Evolutionary conservation across 495 filamentous ascomycete species (phyloP).

Genomic region (Tuber microsphaerosporum): DNA sequence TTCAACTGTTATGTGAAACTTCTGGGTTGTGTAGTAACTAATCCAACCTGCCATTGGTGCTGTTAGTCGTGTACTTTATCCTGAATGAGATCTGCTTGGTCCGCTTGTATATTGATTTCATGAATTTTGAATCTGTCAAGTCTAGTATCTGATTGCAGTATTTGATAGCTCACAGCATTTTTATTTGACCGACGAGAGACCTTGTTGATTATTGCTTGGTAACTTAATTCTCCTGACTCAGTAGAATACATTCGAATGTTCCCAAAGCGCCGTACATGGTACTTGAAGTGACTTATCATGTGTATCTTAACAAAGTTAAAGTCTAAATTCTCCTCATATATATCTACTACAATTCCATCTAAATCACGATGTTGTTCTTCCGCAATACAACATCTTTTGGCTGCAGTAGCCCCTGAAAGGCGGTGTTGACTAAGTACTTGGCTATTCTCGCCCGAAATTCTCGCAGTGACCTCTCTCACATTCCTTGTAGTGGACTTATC

Average conservation of each 20-base stretch:
- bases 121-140: not conserved
- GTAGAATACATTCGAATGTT: constrained; percentile 7
- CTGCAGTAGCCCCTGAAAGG: not conserved
- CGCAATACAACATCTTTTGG: no score
- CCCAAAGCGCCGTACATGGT: constrained; percentile 1
- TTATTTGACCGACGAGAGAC: not conserved
- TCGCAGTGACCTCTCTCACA: not conserved
- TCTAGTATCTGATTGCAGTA: not conserved
- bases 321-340: constrained; percentile 1
- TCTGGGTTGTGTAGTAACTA: not conserved
- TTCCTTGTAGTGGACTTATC: not conserved
- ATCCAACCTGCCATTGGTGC: not conserved
- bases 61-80: not conserved
- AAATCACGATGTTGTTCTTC: no score
- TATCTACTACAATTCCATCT: not conserved
- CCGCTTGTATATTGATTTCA: not conserved
- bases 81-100: not conserved
- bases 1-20: not conserved
- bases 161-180: not conserved
- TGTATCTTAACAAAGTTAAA: constrained; percentile 6
- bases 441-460: not conserved
- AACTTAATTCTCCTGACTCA: not conserved
- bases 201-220: not conserved
- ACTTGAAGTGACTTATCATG: not conserved
- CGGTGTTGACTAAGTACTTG: not conserved